Percentiles rank a stretch among this genome's conserved stretches.
Evolutionary conservation across 768 basidiomycete genomes (phyloP).

Genomic region (Termitomyces heimii): DNA sequence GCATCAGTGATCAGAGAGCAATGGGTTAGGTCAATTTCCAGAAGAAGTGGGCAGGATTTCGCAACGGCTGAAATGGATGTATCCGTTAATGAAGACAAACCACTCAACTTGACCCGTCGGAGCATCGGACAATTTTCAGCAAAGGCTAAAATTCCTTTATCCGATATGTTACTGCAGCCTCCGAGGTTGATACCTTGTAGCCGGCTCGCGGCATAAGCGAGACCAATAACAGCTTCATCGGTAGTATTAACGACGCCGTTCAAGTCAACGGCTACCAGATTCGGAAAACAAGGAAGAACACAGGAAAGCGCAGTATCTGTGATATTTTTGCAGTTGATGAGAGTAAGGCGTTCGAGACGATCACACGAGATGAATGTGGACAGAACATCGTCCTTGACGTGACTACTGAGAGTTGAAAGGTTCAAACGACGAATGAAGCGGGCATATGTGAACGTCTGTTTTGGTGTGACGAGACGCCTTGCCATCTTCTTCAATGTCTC

Average conservation of each 20-base stretch:
- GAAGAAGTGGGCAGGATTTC: slow-evolving; percentile 72
- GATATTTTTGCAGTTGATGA: slow-evolving; percentile 71
- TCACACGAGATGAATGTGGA: slow-evolving; percentile 66
- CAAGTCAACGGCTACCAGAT: slow-evolving; percentile 83
- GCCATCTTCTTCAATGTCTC: slow-evolving; percentile 76
- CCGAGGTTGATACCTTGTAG: slow-evolving; percentile 91
- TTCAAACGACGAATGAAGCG: slow-evolving; percentile 89
- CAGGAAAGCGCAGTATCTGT: slow-evolving; percentile 56
- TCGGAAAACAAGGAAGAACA: slow-evolving; percentile 65
- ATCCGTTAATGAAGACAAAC: slow-evolving; percentile 73
- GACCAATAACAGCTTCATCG: slow-evolving; percentile 63
- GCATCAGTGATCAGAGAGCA: slow-evolving; percentile 75
- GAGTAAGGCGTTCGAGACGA: slow-evolving; percentile 82
- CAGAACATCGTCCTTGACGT: slow-evolving; percentile 73
- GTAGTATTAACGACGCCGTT: slow-evolving; percentile 64
- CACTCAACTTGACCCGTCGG: slow-evolving; percentile 85
- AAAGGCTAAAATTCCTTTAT: slow-evolving; percentile 70
- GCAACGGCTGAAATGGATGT: slow-evolving; percentile 70
- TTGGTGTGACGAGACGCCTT: slow-evolving; percentile 52
- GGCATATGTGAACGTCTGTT: slow-evolving; percentile 83
- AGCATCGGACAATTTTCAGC: slow-evolving; percentile 72
- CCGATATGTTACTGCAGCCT: slow-evolving; percentile 77
- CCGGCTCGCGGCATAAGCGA: slow-evolving; percentile 64
- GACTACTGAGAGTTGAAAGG: slow-evolving; percentile 63
- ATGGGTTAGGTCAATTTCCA: slow-evolving; percentile 91